These are phyloP conservation scores for Mrakia hoshinonis DNA, from an alignment of 768 basidiomycete species.

Conservation along the genomic window DNA sequence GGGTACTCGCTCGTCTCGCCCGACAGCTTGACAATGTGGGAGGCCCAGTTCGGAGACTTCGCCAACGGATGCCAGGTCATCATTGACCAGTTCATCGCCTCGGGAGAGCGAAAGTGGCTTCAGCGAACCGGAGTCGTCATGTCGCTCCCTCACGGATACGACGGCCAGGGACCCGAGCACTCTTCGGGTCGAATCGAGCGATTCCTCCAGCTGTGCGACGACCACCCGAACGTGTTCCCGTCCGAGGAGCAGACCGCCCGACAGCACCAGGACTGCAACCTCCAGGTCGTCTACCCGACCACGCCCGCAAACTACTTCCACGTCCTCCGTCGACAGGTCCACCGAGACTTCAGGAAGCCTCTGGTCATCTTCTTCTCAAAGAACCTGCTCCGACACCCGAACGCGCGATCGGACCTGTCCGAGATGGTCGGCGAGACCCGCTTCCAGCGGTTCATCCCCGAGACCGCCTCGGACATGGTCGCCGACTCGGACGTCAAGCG, in stretches of 20 bases:
- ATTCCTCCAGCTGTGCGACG: slow-evolving; percentile 95
- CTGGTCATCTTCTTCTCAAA: slow-evolving; percentile 96
- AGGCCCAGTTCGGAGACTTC: slow-evolving; percentile 80
- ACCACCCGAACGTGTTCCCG: slow-evolving; percentile 87
- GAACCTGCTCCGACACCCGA: slow-evolving; percentile 86
- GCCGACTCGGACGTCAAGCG: slow-evolving; percentile 77
- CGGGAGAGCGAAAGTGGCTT: slow-evolving; percentile 91
- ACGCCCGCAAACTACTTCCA: slow-evolving; percentile 98
- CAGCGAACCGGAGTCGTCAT: slow-evolving; percentile 31
- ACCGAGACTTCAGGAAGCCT: slow-evolving; percentile 97
- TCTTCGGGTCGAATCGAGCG: slow-evolving; percentile 91
- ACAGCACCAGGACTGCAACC: slow-evolving; percentile 98
- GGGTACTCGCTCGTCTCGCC: slow-evolving; percentile 98
- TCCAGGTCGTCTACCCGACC: slow-evolving; percentile 97
- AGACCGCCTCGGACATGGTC: slow-evolving; percentile 59
- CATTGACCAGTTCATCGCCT: slow-evolving; percentile 97
- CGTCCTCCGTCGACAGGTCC: slow-evolving; percentile 89
- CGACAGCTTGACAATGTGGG: slow-evolving; percentile 87
- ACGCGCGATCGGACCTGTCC: slow-evolving; percentile 70
- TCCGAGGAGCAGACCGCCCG: slow-evolving; percentile 78
- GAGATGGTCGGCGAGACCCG: slow-evolving; percentile 82
- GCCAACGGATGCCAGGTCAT: slow-evolving; percentile 86
- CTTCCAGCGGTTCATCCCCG: slow-evolving; percentile 92
- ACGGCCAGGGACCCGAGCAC: slow-evolving; percentile 97
- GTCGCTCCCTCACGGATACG: slow-evolving; percentile 86